Conservation (phyloP, 495 filamentous ascomycete species). For the Clohesyomyces aquaticus region DNA sequence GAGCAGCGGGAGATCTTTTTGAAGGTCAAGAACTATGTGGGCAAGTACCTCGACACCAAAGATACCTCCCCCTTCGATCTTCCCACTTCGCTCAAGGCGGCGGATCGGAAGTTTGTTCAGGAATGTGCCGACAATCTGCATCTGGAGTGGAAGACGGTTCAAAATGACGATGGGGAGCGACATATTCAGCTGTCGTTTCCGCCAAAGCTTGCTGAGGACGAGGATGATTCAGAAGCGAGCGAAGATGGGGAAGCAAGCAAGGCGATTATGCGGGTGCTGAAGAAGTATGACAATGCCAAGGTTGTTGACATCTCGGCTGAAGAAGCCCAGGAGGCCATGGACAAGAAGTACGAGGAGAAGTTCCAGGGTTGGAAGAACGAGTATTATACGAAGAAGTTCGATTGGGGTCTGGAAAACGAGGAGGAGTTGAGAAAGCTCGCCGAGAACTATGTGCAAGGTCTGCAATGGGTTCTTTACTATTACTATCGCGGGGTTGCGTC, state of each 20-base stretch:
- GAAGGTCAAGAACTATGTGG: slow-evolving; percentile 78
- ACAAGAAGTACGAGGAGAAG: slow-evolving; percentile 81
- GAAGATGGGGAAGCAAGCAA: slow-evolving; percentile 85
- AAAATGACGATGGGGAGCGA: slow-evolving; percentile 76
- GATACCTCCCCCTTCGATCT: slow-evolving; percentile 67
- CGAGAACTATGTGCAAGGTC: slow-evolving; percentile 95
- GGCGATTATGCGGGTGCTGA: slow-evolving; percentile 81
- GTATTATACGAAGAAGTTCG: slow-evolving; percentile 89
- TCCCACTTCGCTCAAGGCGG: slow-evolving; percentile 72
- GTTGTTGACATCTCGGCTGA: slow-evolving; percentile 77
- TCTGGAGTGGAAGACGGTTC: slow-evolving; percentile 77
- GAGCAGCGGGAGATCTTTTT: slow-evolving; percentile 81
- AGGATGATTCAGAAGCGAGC: slow-evolving; percentile 62
- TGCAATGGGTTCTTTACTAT: slow-evolving; percentile 98
- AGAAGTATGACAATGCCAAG: slow-evolving; percentile 86
- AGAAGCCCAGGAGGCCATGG: slow-evolving; percentile 73
- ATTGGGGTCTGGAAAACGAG: slow-evolving; percentile 83
- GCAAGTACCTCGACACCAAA: slow-evolving; percentile 55
- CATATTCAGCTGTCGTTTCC: slow-evolving; percentile 78
- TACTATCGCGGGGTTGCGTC: slow-evolving; percentile 97
- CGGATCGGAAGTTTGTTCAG: slow-evolving; percentile 89
- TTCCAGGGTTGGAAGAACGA: slow-evolving; percentile 91
- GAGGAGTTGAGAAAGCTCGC: slow-evolving; percentile 79
- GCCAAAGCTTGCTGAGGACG: slow-evolving; percentile 48
- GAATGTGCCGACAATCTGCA: slow-evolving; percentile 81